Conservation (phyloP, 257 asterid genomes). For the Nemophila menziesii region DNA sequence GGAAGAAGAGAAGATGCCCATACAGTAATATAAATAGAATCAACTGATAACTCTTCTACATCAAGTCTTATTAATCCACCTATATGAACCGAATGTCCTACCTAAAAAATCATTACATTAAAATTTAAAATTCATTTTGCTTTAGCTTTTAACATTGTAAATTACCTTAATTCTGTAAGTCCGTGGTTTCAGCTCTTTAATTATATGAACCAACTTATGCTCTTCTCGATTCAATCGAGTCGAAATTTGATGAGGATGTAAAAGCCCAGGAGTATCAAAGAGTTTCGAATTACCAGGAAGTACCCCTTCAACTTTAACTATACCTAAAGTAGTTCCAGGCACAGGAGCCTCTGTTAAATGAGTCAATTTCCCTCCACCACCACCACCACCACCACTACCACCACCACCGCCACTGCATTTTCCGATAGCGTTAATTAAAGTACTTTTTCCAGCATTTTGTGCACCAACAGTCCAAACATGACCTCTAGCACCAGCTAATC, state of each 20-base stretch:
- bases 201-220: conserved; percentile 48
- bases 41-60: conserved; percentile 53
- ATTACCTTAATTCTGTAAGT: conserved; percentile 82
- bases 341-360: conserved; percentile 85
- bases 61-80: conserved; percentile 79
- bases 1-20: conserved; percentile 86
- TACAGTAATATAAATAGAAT: conserved; percentile 63
- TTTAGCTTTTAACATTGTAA: not conserved
- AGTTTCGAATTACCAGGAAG: conserved; percentile 77
- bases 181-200: conserved; percentile 75
- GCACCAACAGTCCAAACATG: conserved; percentile 90
- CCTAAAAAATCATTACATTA: conserved; percentile 25
- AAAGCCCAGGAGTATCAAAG: conserved; percentile 86
- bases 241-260: conserved; percentile 81
- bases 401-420: conserved; percentile 51
- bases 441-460: conserved; percentile 89
- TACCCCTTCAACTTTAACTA: conserved; percentile 77
- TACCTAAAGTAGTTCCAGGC: conserved; percentile 86
- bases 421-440: conserved; percentile 65
- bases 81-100: conserved; percentile 66
- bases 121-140: not conserved
- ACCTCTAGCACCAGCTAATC: conserved; percentile 68
- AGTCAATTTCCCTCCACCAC: conserved; percentile 34
- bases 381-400: too few relatives aligned
- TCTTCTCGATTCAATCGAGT: conserved; percentile 66